Evolutionary conservation across 805 yeast species (phyloP), one percentile per base, ranked within the genome.

Genomic region (Yarrowia osloensis): DNA sequence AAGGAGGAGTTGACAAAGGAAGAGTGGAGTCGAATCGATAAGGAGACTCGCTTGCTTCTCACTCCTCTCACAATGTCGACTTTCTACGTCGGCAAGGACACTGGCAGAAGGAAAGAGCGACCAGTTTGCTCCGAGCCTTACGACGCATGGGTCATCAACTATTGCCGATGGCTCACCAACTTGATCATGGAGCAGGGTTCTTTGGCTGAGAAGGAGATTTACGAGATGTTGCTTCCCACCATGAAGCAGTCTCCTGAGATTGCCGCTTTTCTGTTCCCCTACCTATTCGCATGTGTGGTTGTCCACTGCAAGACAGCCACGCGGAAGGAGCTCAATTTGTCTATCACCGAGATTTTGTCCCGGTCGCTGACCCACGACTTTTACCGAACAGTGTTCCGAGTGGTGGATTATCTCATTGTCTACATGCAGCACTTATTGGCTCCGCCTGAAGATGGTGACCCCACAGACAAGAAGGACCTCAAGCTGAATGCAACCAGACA

Each of bases 341-440:
- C 93, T 12, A 79, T 93, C 67, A 78, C 82, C 3, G 78, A 80
- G 8, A 70, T 74, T 1, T 75, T 81, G 21, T 82, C 84, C 19
- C 85, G 86, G 31, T 85, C 86, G 57, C 80, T 83, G 55, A 78
- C 85, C 1, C 94, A 85, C 71, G 77, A 84, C 50, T 88, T 91
- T 70, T 90, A 86, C 72, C 89, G 89, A 68, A 81, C 91, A 0
- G 83, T 92, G 0, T 91, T 95, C 72, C 85, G 86, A 46, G 86
- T 93, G 3, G 77, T 93, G 29, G 98, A 95, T 73, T 91, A 92
- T 73, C 85, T 92, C 69, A 85, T 87, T 68, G 91, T 89, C 71
- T 92, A 97, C 97, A 69, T 73, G 31, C 49, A 54, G 12, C 57
- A 33, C 35, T 17, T 42, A 65, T 40, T 39, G 35, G 67, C 67